phyloP scores from a whole-genome alignment of 1,139 yeast species.

The Petasospora fabianii region DNA sequence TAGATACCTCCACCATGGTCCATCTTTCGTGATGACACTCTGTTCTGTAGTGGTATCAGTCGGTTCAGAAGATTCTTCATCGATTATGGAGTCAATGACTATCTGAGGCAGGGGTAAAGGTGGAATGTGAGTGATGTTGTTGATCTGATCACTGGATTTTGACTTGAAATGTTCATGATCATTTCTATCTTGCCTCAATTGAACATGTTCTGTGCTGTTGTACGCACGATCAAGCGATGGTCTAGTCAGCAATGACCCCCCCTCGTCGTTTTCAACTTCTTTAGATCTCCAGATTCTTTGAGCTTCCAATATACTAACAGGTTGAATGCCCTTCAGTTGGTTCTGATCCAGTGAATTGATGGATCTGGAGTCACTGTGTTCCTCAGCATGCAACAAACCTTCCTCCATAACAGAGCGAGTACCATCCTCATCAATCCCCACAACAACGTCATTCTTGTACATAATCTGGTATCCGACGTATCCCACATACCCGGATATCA shows the following conservation, averaged over 20 bases:
- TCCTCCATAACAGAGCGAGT: conserved; percentile 9
- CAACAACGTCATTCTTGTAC: conserved; percentile 4
- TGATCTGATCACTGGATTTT: too few species aligned
- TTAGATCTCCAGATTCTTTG: conserved; percentile 12
- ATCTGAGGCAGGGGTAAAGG: background rate
- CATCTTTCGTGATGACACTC: background rate
- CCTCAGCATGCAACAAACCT: conserved; percentile 4
- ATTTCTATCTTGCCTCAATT: background rate
- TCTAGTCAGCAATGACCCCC: background rate
- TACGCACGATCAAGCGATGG: conserved; percentile 1
- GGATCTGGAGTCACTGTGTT: conserved; percentile 2
- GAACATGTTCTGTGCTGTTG: conserved; percentile 5
- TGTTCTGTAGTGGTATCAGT: background rate
- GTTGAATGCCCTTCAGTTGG: conserved; percentile 17
- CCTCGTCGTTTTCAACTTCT: background rate
- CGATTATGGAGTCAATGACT: background rate
- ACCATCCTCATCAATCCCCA: background rate
- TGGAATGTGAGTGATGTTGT: too few species aligned
- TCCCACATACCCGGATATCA: conserved; percentile 39
- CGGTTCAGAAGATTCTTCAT: background rate
- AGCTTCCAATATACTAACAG: conserved; percentile 18
- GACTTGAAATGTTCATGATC: too few species aligned
- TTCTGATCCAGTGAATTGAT: conserved; percentile 14
- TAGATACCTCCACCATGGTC: conserved; percentile 7
- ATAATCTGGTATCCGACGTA: conserved; percentile 34